These are phyloP conservation scores for Leishmania braziliensis DNA, from an alignment of 208 protist species.

Conservation along the genomic window DNA sequence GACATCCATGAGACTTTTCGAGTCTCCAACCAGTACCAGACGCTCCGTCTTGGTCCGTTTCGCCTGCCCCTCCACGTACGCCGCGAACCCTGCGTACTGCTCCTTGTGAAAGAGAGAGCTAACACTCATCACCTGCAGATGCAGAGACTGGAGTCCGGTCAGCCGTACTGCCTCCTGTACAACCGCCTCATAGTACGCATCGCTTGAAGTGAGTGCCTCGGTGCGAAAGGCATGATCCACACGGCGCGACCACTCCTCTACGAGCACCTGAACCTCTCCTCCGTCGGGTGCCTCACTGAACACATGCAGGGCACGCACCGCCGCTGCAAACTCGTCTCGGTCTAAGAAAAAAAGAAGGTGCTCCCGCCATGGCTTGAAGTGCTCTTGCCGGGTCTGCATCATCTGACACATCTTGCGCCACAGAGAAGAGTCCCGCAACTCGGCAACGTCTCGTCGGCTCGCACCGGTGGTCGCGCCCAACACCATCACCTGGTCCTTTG, in stretches of 20 bases:
- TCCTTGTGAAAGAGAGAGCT: conserved; percentile 56
- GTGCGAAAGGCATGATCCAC: conserved; percentile 42
- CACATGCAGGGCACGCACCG: conserved; percentile 26
- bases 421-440: conserved; percentile 11
- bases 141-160: conserved; percentile 51
- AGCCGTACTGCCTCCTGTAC: conserved; percentile 49
- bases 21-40: conserved; percentile 63
- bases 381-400: conserved; percentile 24
- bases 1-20: conserved; percentile 33
- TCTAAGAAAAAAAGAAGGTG: conserved; percentile 59
- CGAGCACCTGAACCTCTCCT: conserved; percentile 39
- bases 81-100: conserved; percentile 53
- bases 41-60: conserved; percentile 50
- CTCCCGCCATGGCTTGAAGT: conserved; percentile 21
- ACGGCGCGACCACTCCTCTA: conserved; percentile 57
- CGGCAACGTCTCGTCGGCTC: not conserved
- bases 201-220: conserved; percentile 37
- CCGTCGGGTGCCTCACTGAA: conserved; percentile 31
- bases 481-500: conserved; percentile 15
- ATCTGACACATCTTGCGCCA: conserved; percentile 34
- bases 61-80: conserved; percentile 32
- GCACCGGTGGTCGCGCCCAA: not conserved
- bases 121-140: conserved; percentile 51
- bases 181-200: conserved; percentile 54
- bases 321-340: conserved; percentile 33